A percentile compares a stretch with the other conserved stretches of the same genome.
Evolutionary conservation across 352 stramenopile species (phyloP).

Genomic region (Phytophthora foliorum): DNA sequence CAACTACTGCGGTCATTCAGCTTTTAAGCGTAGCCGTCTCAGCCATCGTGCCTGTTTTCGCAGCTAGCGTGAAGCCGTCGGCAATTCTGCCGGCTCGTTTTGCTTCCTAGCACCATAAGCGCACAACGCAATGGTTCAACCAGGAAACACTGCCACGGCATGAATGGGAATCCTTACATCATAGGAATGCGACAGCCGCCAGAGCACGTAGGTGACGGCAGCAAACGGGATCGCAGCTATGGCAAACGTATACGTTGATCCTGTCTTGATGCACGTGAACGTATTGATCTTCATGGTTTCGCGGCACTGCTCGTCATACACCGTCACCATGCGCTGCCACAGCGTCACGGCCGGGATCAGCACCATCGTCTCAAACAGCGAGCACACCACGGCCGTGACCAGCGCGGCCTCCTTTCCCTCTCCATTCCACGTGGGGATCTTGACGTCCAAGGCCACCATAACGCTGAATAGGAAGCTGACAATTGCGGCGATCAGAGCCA

Average conservation of each 20-base stretch:
- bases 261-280: constrained; percentile 66
- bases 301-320: constrained; percentile 58
- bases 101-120: constrained; percentile 43
- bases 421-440: constrained; percentile 80
- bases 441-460: constrained; percentile 63
- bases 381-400: constrained; percentile 59
- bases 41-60: constrained; percentile 53
- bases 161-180: constrained; percentile 37
- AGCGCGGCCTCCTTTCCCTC: constrained; percentile 73
- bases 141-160: not conserved
- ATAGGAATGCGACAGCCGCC: constrained; percentile 72
- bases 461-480: constrained; percentile 63
- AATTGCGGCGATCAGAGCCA: constrained; percentile 65
- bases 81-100: constrained; percentile 54
- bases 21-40: too few species aligned
- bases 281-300: constrained; percentile 55
- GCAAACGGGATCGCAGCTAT: constrained; percentile 61
- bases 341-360: constrained; percentile 61
- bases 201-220: constrained; percentile 58
- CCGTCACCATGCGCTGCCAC: constrained; percentile 68
- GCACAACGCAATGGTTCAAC: not conserved
- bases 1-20: too few species aligned
- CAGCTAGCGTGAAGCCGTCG: constrained; percentile 77
- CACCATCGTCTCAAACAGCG: constrained; percentile 51
- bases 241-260: constrained; percentile 42